phyloP scores from a whole-genome alignment of 768 basidiomycete genomes.

The Suillus ampliporus region DNA sequence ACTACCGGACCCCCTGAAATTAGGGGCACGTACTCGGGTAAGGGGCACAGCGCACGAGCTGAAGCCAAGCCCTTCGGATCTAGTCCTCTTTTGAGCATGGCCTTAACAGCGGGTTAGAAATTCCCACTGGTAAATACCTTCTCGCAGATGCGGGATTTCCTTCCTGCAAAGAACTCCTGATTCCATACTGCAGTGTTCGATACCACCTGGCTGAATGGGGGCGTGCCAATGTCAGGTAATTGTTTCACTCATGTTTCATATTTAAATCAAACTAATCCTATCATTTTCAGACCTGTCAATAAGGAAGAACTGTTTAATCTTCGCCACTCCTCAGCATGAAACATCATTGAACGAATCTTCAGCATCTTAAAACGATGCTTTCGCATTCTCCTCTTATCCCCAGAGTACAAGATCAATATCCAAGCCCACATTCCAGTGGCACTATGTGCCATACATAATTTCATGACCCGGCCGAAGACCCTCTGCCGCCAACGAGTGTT shows the following conservation, averaged over 20 bases:
- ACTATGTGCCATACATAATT: conserved; percentile 31
- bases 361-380: conserved; percentile 42
- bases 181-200: conserved; percentile 42
- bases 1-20: too few relatives aligned
- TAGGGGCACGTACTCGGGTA: too few relatives aligned
- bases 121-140: conserved; percentile 6
- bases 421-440: conserved; percentile 31
- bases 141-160: conserved; percentile 18
- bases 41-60: too few relatives aligned
- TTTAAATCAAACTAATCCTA: background rate
- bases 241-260: too few relatives aligned
- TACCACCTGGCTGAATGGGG: conserved; percentile 46
- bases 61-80: too few relatives aligned
- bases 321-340: conserved; percentile 43
- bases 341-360: conserved; percentile 47
- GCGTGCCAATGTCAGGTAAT: background rate
- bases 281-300: conserved; percentile 34
- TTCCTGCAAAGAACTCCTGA: conserved; percentile 32
- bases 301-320: conserved; percentile 50
- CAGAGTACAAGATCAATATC: conserved; percentile 22
- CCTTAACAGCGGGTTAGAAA: too few relatives aligned
- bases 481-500: too few relatives aligned
- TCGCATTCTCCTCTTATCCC: conserved; percentile 21
- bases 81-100: too few relatives aligned
- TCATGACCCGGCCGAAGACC: conserved; percentile 14